Conservation (phyloP, 768 basidiomycete species). For the Basidioascus undulatus region DNA sequence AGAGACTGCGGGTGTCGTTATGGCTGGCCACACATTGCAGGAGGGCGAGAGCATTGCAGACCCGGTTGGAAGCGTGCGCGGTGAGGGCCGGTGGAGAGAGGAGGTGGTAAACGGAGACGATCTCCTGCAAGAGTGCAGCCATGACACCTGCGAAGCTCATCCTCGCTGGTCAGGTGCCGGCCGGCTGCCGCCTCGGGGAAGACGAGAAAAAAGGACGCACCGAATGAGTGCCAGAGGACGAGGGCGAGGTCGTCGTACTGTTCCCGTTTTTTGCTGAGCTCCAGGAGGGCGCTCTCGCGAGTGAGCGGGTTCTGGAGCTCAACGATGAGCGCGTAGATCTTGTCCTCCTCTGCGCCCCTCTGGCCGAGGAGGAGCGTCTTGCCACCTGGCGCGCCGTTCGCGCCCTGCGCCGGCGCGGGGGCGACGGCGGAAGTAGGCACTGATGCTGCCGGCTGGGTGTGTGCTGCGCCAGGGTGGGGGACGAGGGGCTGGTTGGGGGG, state of each 20-base stretch:
- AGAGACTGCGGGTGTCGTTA: conserved; percentile 79
- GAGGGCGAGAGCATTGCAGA: conserved; percentile 93
- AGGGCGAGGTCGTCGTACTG: conserved; percentile 96
- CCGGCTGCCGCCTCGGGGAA: too few relatives aligned
- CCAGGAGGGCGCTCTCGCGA: conserved; percentile 74
- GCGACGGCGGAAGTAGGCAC: too few relatives aligned
- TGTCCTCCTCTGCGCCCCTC: conserved; percentile 32
- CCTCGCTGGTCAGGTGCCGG: too few relatives aligned
- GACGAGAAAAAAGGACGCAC: conserved; percentile 23
- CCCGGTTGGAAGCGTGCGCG: conserved; percentile 91
- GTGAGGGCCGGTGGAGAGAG: conserved; percentile 87
- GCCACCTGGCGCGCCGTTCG: conserved; percentile 15
- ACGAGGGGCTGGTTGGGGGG: too few relatives aligned
- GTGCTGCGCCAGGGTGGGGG: too few relatives aligned
- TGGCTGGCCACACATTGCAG: conserved; percentile 97
- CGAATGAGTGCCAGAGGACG: conserved; percentile 95
- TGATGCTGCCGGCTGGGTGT: too few relatives aligned
- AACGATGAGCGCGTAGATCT: conserved; percentile 76
- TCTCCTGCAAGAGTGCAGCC: conserved; percentile 90
- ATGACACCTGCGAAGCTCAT: conserved; percentile 91
- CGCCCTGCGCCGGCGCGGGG: too few relatives aligned
- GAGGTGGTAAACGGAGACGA: conserved; percentile 90
- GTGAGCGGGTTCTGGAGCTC: conserved; percentile 37
- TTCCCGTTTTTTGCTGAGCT: conserved; percentile 95
- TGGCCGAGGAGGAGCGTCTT: conserved; percentile 13